phyloP scores from a whole-genome alignment of 768 basidiomycete species.

The Suillus subluteus region DNA sequence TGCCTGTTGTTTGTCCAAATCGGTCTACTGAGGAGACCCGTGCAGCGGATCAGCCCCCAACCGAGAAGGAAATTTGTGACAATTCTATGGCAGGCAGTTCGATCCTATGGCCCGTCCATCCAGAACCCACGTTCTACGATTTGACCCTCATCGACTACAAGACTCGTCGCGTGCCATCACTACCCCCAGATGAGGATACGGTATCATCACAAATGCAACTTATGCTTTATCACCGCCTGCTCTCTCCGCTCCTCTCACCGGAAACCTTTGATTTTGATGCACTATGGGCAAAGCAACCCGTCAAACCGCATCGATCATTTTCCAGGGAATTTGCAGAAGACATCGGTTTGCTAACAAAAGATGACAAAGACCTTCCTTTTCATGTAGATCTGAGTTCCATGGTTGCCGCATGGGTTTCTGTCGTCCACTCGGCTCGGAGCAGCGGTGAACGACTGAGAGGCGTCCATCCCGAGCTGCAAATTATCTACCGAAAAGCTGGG shows the following conservation, averaged over 20 bases:
- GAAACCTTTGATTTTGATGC: conserved; percentile 50
- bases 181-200: conserved; percentile 65
- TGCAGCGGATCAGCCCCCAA: background rate
- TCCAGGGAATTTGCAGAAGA: conserved; percentile 52
- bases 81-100: background rate
- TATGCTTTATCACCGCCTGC: conserved; percentile 75
- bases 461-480: conserved; percentile 40
- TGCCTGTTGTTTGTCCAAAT: conserved; percentile 2
- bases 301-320: conserved; percentile 49
- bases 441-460: conserved; percentile 27
- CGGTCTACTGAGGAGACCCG: background rate
- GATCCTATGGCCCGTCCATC: background rate
- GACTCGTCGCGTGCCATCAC: conserved; percentile 51
- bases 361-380: conserved; percentile 20
- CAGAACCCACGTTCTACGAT: conserved; percentile 19
- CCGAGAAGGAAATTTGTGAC: background rate
- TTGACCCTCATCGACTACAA: conserved; percentile 70
- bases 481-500: conserved; percentile 41
- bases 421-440: conserved; percentile 18
- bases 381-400: conserved; percentile 36
- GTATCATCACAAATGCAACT: conserved; percentile 67
- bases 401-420: conserved; percentile 35
- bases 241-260: conserved; percentile 53
- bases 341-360: conserved; percentile 20
- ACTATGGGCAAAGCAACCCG: conserved; percentile 52